Evolutionary conservation across 371 early-diverging fungal genomes (phyloP).

Genomic region (Mucor circinelloides): DNA sequence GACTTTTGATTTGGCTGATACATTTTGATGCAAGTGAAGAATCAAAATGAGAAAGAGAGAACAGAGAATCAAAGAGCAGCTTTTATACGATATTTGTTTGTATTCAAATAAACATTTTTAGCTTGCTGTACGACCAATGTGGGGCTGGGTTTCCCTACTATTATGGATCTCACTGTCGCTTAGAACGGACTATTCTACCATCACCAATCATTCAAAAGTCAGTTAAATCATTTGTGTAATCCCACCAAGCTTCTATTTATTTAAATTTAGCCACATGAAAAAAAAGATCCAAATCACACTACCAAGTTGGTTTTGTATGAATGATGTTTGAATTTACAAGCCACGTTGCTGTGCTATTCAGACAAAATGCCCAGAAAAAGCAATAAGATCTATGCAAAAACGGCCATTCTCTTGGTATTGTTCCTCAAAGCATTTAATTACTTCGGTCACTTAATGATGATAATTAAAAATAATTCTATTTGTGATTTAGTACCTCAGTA

Average conservation of each 20-base stretch:
- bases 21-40: conserved; percentile 2
- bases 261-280: background rate
- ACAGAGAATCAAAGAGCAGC: background rate
- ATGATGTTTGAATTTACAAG: background rate
- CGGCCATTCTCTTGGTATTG: background rate
- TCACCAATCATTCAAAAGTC: conserved; percentile 1
- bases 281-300: too few species aligned
- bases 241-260: background rate
- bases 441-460: background rate
- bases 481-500: background rate
- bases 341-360: background rate
- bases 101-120: background rate
- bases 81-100: background rate
- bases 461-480: background rate
- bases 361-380: background rate
- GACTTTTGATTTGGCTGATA: conserved; percentile 20
- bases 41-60: background rate
- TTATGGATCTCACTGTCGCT: background rate
- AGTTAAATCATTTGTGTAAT: conserved; percentile 2
- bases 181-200: background rate
- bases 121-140: background rate
- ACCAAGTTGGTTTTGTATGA: too few species aligned
- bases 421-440: background rate
- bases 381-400: background rate
- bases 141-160: conserved; percentile 1